Conservation (phyloP, 2,329 filamentous ascomycete genomes). For the Aspergillus niger region DNA sequence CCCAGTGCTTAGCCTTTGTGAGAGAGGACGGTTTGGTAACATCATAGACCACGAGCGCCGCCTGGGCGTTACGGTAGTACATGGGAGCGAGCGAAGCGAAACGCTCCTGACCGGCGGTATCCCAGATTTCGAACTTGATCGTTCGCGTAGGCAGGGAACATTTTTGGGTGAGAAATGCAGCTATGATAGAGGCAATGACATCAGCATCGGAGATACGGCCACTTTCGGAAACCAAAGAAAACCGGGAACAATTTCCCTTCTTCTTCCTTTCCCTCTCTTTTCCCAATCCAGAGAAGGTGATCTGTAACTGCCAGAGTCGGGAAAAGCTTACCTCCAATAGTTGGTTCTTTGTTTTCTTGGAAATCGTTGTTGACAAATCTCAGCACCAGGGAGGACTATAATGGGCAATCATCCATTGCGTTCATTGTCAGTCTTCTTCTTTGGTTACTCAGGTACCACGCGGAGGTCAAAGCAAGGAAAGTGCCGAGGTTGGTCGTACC, state of each 20-base stretch:
- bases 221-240: neutral
- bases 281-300: neutral
- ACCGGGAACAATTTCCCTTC: neutral
- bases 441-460: slow-evolving; percentile 22
- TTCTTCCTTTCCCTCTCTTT: neutral
- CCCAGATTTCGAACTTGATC: slow-evolving; percentile 84
- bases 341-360: slow-evolving; percentile 99
- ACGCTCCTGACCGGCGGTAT: slow-evolving; percentile 95
- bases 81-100: slow-evolving; percentile 96
- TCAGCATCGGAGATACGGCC: slow-evolving; percentile 10
- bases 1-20: slow-evolving; percentile 97
- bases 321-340: slow-evolving; percentile 77
- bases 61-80: slow-evolving; percentile 99
- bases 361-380: slow-evolving; percentile 99
- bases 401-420: slow-evolving; percentile 9
- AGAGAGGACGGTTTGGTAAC: slow-evolving; percentile 95
- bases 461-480: slow-evolving; percentile 1
- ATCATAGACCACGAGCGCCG: slow-evolving; percentile 96
- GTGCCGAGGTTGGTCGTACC: slow-evolving; percentile 55
- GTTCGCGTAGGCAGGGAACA: slow-evolving; percentile 91
- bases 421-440: slow-evolving; percentile 20
- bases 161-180: slow-evolving; percentile 98
- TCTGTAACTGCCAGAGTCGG: slow-evolving; percentile 4
- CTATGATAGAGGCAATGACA: slow-evolving; percentile 49
- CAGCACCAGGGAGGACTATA: slow-evolving; percentile 89